phyloP scores from a whole-genome alignment of 345 rosid species.

The Trapa bicornis region DNA sequence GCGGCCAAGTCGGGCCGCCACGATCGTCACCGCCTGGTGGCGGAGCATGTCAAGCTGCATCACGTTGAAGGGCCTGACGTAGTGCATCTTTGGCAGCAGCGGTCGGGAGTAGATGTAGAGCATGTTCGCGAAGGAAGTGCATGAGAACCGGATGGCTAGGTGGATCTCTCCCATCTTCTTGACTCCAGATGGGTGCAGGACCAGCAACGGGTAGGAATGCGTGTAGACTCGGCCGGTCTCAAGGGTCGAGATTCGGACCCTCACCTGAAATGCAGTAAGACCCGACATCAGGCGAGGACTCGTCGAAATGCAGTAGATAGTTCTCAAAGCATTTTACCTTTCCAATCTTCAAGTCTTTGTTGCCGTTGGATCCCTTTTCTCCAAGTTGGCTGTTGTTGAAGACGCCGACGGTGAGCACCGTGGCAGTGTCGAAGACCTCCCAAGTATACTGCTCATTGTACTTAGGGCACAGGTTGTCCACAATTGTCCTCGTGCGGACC shows the following conservation, averaged over 20 bases:
- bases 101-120: slow-evolving; percentile 77
- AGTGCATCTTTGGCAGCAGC: slow-evolving; percentile 89
- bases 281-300: neutral
- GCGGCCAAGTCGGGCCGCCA: slow-evolving; percentile 67
- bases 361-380: slow-evolving; percentile 37
- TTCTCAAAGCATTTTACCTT: slow-evolving; percentile 21
- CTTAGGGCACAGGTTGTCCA: slow-evolving; percentile 68
- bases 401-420: slow-evolving; percentile 82
- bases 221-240: slow-evolving; percentile 87
- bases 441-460: slow-evolving; percentile 96
- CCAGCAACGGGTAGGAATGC: slow-evolving; percentile 79
- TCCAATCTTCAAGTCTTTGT: slow-evolving; percentile 68
- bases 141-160: slow-evolving; percentile 72
- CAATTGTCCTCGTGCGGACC: slow-evolving; percentile 84
- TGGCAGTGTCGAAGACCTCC: slow-evolving; percentile 93
- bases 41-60: slow-evolving; percentile 86
- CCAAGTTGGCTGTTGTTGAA: slow-evolving; percentile 86
- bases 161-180: slow-evolving; percentile 98
- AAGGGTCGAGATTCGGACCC: slow-evolving; percentile 77
- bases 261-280: slow-evolving; percentile 11
- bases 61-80: slow-evolving; percentile 62
- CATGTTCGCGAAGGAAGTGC: slow-evolving; percentile 75
- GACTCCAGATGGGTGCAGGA: slow-evolving; percentile 78
- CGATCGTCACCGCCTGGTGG: slow-evolving; percentile 71
- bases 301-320: neutral